Evolutionary conservation across 1,139 yeast species (phyloP), one percentile per base, ranked within the genome.

Genomic region (Debaryomycetaceae sp.): DNA sequence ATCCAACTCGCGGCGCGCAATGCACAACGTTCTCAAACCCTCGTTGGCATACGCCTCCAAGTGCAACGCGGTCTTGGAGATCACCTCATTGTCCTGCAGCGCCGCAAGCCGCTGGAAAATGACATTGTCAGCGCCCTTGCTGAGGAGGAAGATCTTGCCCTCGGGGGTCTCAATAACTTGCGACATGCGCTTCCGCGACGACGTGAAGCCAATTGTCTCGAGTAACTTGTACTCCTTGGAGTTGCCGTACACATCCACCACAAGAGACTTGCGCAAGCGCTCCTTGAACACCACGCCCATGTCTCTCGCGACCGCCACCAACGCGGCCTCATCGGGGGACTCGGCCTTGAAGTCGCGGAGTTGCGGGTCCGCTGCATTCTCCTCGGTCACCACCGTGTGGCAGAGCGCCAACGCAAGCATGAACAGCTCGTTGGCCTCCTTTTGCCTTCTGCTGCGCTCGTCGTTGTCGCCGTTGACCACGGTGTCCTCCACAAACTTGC

Each of bases 321-420:
- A 72, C 0, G 98, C 97, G 24, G 95, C 93, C 58, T 91, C 98
- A 61, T 91, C 98, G 1, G 98, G 98, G n/a, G 95, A 83, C 56
- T 91, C 97, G 0, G 98, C 97, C 51, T 88, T 85, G 51, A 85
- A 75, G 29, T 61, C 65, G 32, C 64, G 48, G 31, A 81, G 57
- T 27, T 62, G 66, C 1, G 75, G 78, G 16, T 84, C 83, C 28
- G 66, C 63, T 9, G 65, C 66, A 36, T 73, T 75, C 24, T 68
- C 65, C 35, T 71, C 65, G 9, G 95, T 83, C 31, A 91, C 72
- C 7, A 88, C 97, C 21, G 96, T 83, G 53, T 91, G 96, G 56
- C 98, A 91, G 23, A 91, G 63, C 0, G 96, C 91, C 36, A 91
- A 67, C 0, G 93, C 88, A 30, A 83, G 59, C 95, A 89, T 84